Evolutionary conservation across 192 early-diverging fungal species (phyloP).

Genomic region (Coemansia sp.): DNA sequence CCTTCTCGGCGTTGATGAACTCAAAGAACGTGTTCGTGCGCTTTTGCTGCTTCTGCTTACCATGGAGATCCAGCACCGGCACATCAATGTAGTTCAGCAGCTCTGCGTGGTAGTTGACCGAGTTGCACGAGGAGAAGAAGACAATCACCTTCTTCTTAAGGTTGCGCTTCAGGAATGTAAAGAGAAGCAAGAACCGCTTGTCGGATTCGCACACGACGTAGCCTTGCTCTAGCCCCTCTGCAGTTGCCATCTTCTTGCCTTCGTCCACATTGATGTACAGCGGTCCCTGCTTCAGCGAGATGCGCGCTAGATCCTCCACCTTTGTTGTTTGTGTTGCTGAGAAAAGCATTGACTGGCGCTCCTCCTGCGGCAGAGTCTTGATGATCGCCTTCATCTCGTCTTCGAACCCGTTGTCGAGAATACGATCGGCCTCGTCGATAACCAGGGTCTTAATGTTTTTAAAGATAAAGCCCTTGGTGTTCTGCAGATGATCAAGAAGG

Average conservation of each 20-base stretch:
- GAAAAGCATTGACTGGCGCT: slow-evolving; percentile 98
- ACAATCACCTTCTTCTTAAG: slow-evolving; percentile 98
- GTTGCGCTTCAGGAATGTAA: slow-evolving; percentile 98
- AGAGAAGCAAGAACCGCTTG: slow-evolving; percentile 93
- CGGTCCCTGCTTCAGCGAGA: slow-evolving; percentile 95
- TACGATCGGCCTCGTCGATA: slow-evolving; percentile 98
- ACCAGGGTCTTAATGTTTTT: slow-evolving; percentile 94
- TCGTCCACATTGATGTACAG: slow-evolving; percentile 99
- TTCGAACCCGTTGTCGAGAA: slow-evolving; percentile 97
- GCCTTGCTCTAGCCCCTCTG: slow-evolving; percentile 95
- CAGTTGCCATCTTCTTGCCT: slow-evolving; percentile 93
- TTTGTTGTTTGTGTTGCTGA: slow-evolving; percentile 99
- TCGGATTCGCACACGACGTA: slow-evolving; percentile 95
- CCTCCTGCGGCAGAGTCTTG: slow-evolving; percentile 82
- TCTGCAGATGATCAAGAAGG: slow-evolving; percentile 98
- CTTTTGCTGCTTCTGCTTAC: slow-evolving; percentile 97
- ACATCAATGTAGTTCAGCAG: slow-evolving; percentile 99
- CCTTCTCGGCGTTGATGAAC: slow-evolving; percentile 92
- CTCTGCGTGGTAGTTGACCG: slow-evolving; percentile 97
- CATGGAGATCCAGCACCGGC: slow-evolving; percentile 97
- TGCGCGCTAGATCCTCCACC: slow-evolving; percentile 95
- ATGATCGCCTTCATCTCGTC: slow-evolving; percentile 99
- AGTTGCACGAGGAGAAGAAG: slow-evolving; percentile 97
- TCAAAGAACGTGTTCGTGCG: slow-evolving; percentile 99
- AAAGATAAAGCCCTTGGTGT: slow-evolving; percentile 93